Base-by-base conservation (phyloP, 2,329 filamentous ascomycete species). In the Didymella exigua region DNA sequence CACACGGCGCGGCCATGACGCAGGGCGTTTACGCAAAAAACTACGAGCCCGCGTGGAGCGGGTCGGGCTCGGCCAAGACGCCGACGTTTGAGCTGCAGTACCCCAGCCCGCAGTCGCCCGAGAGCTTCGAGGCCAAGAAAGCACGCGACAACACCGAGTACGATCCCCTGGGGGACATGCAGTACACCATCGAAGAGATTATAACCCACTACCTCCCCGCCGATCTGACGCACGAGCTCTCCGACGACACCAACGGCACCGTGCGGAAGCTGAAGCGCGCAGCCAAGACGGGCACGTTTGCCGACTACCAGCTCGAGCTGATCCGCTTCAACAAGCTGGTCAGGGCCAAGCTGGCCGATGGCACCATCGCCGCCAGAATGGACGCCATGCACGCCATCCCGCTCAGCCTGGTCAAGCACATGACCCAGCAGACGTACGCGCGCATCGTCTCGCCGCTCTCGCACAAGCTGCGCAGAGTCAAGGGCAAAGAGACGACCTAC, bases 401-500 rank as follows among this genome's bases (percentile, higher is more conserved):
- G 6, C 81, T 90, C 37, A 84, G 67, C 45, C 72, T 78, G 10
- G 87, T 93, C 41, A 86, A 89, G 62, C 88, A 91, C 62, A 93
- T 97, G 65, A 83, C 96, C 36, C 87, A 85, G 49, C 93, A 99
- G 73, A 89, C 91, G 19, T 98, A 97, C 77, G 87, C 93, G 67
- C 90, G 95, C 45, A 96, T 91, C 5, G 95, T 99, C 7, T 95
- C 93, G 2, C 93, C 91, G 5, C 86, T 89, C 57, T 91, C 96
- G 21, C 90, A 96, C 60, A 85, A 88, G 9, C 84, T 98, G 11
- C 86, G 87, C 54, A 88, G 90, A 66, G 97, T 98, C 73, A 86
- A 95, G 69, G 91, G 92, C 70, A 93, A 93, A 65, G 91, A 90
- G 62, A 91, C 96, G 75, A 93, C 96, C 65, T 99, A 99, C 71